Evolutionary conservation across 805 yeast species (phyloP), one percentile per base, ranked within the genome.

Genomic region (Ogataea nitratoaversa): DNA sequence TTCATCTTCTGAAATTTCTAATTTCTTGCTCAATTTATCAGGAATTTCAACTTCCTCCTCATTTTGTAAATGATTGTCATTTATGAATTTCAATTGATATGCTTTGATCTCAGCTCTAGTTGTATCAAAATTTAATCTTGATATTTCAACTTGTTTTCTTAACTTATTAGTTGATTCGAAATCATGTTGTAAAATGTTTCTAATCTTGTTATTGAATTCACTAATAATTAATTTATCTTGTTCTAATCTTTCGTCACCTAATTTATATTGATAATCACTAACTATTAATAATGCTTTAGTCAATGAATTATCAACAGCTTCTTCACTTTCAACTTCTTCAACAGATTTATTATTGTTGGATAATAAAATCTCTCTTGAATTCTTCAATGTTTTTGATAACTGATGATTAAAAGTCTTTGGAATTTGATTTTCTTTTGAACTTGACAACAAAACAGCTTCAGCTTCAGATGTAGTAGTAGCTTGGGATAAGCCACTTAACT

Each of bases 401-500:
- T 84, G 87, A 42, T 85, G 88, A 29, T 81, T 75, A 56, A 85
- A 77, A 2, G 93, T 84, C 64, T 81, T 82, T 42, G 89, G 88
- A 29, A 78, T 47, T 32, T 52, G 50, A 24, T 55, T 13, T 25
- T 23, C 60, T 36, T 65, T 56, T 7, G 65, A 43, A 5, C 66
- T 44, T 7, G 69, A 48, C 30, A 63, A 48, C 44, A 80, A 65
- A 24, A 78, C 65, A 40, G 73, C 72, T 57, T 81, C 87, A 46
- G 81, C 79, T 48, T 81, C 88, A 48, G 76, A 78, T 1, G 85
- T 81, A 19, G 79, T 72, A 3, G 76, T 66, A n/a, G 83, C 86
- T 52, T 69, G 76, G 44, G 79, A 76, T 52, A 81, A 70, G 38
- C 79, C 82, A 37, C 67, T 68, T 47, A 79, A 73, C 57, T 78